These are phyloP conservation scores for Xanthoconium purpureum DNA, from an alignment of 768 basidiomycete genomes.

Conservation along the genomic window DNA sequence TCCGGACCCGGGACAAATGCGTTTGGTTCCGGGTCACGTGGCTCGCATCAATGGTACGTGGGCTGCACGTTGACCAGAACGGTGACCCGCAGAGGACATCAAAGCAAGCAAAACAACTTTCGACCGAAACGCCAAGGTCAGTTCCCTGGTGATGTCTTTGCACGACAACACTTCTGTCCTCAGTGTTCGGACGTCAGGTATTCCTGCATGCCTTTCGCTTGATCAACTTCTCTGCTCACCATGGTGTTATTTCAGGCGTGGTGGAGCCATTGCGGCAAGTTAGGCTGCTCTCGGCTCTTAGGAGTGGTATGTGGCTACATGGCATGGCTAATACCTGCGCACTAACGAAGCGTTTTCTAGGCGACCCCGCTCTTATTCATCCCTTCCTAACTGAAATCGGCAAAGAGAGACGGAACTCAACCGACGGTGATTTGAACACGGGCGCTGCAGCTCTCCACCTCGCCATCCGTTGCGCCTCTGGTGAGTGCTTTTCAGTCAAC, in stretches of 20 bases:
- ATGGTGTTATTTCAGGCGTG: slow-evolving; percentile 11
- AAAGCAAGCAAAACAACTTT: background rate
- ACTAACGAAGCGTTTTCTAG: slow-evolving; percentile 33
- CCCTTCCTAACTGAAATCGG: slow-evolving; percentile 76
- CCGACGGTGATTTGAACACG: slow-evolving; percentile 52
- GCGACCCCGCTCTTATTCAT: slow-evolving; percentile 76
- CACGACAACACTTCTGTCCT: slow-evolving; percentile 14
- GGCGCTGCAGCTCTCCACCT: slow-evolving; percentile 77
- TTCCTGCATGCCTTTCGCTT: background rate
- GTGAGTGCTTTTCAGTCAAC: slow-evolving; percentile 39
- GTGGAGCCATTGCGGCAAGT: slow-evolving; percentile 59
- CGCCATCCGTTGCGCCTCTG: slow-evolving; percentile 76
- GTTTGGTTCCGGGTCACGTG: slow-evolving; percentile 11
- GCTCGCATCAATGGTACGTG: background rate
- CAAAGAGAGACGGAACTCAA: slow-evolving; percentile 55
- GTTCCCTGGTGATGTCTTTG: slow-evolving; percentile 19
- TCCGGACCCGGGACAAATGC: too few species aligned
- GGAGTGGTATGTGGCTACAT: slow-evolving; percentile 46
- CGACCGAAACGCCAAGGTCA: background rate
- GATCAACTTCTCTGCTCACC: slow-evolving; percentile 4
- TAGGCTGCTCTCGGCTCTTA: slow-evolving; percentile 59
- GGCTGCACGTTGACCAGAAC: slow-evolving; percentile 7
- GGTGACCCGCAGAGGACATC: background rate
- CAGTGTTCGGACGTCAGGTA: slow-evolving; percentile 21
- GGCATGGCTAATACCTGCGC: background rate